A percentile compares a stretch with the other conserved stretches of the same genome.
Evolutionary conservation across 495 filamentous ascomycete genomes (phyloP).

Genomic region (Sabuloglossum arenarium): DNA sequence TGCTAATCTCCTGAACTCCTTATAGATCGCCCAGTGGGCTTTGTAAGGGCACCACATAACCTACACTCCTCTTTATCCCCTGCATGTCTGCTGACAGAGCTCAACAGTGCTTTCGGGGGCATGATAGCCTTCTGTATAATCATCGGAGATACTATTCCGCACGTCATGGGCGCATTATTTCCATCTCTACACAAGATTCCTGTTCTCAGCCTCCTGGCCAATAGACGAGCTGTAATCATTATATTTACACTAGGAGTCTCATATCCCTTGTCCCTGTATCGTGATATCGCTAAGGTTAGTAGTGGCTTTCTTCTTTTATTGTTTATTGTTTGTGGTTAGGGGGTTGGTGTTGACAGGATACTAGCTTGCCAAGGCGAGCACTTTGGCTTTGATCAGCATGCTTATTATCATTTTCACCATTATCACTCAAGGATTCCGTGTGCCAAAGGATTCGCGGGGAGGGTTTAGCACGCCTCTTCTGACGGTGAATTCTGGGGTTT

Average conservation of each 20-base stretch:
- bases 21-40: slow-evolving; percentile 65
- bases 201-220: slow-evolving; percentile 60
- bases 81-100: background rate
- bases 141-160: slow-evolving; percentile 86
- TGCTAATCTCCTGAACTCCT: background rate
- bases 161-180: slow-evolving; percentile 65
- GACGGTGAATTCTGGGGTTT: slow-evolving; percentile 63
- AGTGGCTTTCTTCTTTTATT: background rate
- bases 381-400: slow-evolving; percentile 84
- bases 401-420: slow-evolving; percentile 68
- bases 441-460: slow-evolving; percentile 48
- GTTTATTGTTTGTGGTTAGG: background rate
- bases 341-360: slow-evolving; percentile 14
- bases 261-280: slow-evolving; percentile 81
- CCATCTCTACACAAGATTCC: slow-evolving; percentile 50
- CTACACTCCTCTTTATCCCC: background rate
- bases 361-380: slow-evolving; percentile 89
- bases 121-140: slow-evolving; percentile 98
- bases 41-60: slow-evolving; percentile 30
- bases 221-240: slow-evolving; percentile 66
- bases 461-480: slow-evolving; percentile 41
- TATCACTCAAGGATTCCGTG: slow-evolving; percentile 60
- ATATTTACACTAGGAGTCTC: slow-evolving; percentile 68
- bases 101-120: slow-evolving; percentile 63
- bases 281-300: slow-evolving; percentile 88